These are phyloP conservation scores for Leucosporidium yakuticum DNA, from an alignment of 768 basidiomycete genomes.

Conservation along the genomic window DNA sequence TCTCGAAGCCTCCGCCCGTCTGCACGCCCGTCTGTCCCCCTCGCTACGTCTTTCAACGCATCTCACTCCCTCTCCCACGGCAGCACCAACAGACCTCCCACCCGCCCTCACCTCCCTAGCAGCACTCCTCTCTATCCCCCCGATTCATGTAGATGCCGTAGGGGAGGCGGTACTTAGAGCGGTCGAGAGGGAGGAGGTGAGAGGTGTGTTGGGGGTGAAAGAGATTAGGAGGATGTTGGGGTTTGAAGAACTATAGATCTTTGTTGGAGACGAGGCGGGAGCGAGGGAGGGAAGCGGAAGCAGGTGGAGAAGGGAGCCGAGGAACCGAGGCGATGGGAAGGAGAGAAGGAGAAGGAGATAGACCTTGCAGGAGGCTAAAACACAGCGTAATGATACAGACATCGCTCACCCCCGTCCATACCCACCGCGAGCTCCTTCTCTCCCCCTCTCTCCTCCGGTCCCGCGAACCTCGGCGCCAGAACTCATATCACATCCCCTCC, in stretches of 20 bases:
- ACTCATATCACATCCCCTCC: slow-evolving; percentile 44
- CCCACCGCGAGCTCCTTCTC: too few relatives aligned
- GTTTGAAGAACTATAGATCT: slow-evolving; percentile 39
- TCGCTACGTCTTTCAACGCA: slow-evolving; percentile 53
- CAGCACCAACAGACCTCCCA: slow-evolving; percentile 42
- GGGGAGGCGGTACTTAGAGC: slow-evolving; percentile 67
- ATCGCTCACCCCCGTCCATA: too few relatives aligned
- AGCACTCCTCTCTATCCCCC: slow-evolving; percentile 73
- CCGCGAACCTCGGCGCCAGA: neutral
- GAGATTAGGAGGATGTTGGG: slow-evolving; percentile 72
- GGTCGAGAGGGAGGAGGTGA: slow-evolving; percentile 56
- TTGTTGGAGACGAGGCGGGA: too few relatives aligned
- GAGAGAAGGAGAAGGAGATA: too few relatives aligned
- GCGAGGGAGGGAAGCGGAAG: too few relatives aligned
- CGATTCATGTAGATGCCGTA: slow-evolving; percentile 93
- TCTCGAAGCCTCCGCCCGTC: slow-evolving; percentile 56
- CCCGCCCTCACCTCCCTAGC: slow-evolving; percentile 63
- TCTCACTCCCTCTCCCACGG: slow-evolving; percentile 41
- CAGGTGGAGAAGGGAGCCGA: too few relatives aligned
- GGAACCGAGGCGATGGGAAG: too few relatives aligned
- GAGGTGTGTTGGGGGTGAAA: slow-evolving; percentile 62
- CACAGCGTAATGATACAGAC: too few relatives aligned
- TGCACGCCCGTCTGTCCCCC: slow-evolving; percentile 51
- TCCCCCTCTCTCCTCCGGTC: too few relatives aligned
- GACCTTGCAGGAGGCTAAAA: too few relatives aligned